Evolutionary conservation across 768 basidiomycete species (phyloP).

Genomic region (Termitomyces sp.): DNA sequence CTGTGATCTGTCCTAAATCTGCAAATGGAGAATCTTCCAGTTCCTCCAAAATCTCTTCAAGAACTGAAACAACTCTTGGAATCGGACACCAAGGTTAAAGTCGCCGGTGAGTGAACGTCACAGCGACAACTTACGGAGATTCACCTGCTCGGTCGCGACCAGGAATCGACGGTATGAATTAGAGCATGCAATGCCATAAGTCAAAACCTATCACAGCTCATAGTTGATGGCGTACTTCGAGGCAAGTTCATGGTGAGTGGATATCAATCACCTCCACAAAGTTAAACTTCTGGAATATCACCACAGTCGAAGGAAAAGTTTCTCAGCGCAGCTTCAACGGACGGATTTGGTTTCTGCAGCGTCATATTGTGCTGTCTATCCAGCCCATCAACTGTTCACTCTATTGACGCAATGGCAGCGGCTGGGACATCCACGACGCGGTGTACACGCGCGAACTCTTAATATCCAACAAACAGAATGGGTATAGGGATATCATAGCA

Average conservation of each 20-base stretch:
- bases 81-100: slow-evolving; percentile 82
- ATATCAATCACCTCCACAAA: neutral
- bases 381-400: neutral
- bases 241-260: slow-evolving; percentile 84
- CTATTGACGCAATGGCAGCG: slow-evolving; percentile 33
- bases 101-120: slow-evolving; percentile 64
- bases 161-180: slow-evolving; percentile 61
- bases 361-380: slow-evolving; percentile 64
- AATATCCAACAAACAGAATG: slow-evolving; percentile 89
- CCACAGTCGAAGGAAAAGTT: slow-evolving; percentile 90
- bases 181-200: neutral
- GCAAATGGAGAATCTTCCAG: neutral
- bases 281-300: slow-evolving; percentile 3
- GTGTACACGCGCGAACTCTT: slow-evolving; percentile 82
- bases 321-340: slow-evolving; percentile 67
- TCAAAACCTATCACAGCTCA: neutral
- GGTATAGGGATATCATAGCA: slow-evolving; percentile 87
- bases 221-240: slow-evolving; percentile 89
- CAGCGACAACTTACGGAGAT: neutral
- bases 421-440: slow-evolving; percentile 90
- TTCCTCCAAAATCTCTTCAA: slow-evolving; percentile 32
- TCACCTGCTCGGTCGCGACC: neutral
- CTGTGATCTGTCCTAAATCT: too few relatives aligned
- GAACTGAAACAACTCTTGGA: slow-evolving; percentile 51
- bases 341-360: slow-evolving; percentile 92